These are phyloP conservation scores for Ilyonectria mors-panacis DNA, from an alignment of 2,329 filamentous ascomycete species.

Conservation along the genomic window DNA sequence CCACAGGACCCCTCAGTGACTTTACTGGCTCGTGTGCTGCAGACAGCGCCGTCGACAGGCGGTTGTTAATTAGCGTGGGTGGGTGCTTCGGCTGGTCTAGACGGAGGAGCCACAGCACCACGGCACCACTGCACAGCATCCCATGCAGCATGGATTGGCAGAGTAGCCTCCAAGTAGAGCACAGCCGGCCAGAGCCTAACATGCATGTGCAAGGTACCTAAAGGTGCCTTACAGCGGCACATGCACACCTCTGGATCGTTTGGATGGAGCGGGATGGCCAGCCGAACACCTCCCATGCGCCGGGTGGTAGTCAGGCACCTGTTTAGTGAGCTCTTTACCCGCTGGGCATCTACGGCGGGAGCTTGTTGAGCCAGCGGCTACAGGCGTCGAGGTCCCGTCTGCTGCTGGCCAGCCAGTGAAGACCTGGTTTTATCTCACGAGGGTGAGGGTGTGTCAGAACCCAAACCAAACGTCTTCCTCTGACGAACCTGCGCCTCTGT, in stretches of 20 bases:
- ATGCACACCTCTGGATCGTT: neutral
- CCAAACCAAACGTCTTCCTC: neutral
- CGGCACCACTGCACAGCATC: neutral
- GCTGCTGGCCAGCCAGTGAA: neutral
- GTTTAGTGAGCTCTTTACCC: constrained; percentile 21
- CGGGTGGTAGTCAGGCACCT: constrained; percentile 20
- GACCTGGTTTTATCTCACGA: neutral
- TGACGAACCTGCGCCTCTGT: neutral
- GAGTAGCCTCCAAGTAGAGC: neutral
- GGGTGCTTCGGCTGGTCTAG: constrained; percentile 18
- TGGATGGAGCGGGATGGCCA: neutral
- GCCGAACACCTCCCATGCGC: constrained; percentile 4
- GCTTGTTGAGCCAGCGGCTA: constrained; percentile 24
- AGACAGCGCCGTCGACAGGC: constrained; percentile 32
- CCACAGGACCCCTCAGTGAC: constrained; percentile 36
- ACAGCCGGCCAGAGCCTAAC: neutral
- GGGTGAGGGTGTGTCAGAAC: neutral
- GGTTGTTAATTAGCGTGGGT: constrained; percentile 43
- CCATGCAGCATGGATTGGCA: neutral
- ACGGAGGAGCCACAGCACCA: neutral
- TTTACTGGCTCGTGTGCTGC: constrained; percentile 38
- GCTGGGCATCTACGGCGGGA: constrained; percentile 14
- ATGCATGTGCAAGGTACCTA: constrained; percentile 7
- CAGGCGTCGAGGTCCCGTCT: neutral
- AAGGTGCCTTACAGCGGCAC: neutral